phyloP scores from a whole-genome alignment of 2,329 filamentous ascomycete genomes.

The Gnomoniopsis sp. region DNA sequence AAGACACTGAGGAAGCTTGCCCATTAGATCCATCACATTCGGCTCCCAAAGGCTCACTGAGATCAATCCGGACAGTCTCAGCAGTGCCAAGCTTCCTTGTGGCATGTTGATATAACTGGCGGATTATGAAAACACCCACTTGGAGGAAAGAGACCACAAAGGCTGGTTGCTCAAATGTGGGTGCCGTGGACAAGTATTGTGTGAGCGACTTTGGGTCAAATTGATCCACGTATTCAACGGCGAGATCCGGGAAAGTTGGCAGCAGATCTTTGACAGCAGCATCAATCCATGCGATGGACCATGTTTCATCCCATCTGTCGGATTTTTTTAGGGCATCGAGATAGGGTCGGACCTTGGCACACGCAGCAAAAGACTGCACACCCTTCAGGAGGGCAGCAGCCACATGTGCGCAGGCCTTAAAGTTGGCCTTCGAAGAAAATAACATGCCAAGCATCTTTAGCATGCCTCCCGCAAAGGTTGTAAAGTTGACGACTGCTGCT shows the following conservation, averaged over 20 bases:
- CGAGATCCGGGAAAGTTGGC: conserved; percentile 9
- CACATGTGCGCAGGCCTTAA: conserved; percentile 4
- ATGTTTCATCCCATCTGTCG: not conserved
- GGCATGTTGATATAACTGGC: conserved; percentile 14
- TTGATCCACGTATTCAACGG: not conserved
- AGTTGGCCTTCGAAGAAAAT: conserved; percentile 1
- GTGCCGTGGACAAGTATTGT: not conserved
- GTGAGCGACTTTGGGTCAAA: conserved; percentile 9
- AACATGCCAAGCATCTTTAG: conserved; percentile 14
- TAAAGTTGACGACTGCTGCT: conserved; percentile 34
- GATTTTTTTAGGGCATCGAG: not conserved
- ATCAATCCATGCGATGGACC: not conserved
- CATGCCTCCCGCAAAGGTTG: conserved; percentile 35
- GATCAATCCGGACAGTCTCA: not conserved
- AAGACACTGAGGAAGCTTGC: not conserved
- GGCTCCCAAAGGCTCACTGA: not conserved
- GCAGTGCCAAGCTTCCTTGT: not conserved
- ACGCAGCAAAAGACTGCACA: conserved; percentile 6
- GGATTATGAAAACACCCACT: conserved; percentile 10
- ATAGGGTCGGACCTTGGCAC: not conserved
- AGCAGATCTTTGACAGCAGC: conserved; percentile 2
- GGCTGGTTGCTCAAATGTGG: not conserved
- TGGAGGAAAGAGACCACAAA: conserved; percentile 6
- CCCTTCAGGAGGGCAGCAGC: conserved; percentile 8
- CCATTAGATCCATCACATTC: not conserved